phyloP scores from a whole-genome alignment of 164 flowering plant species.

The Akebia trifoliata region DNA sequence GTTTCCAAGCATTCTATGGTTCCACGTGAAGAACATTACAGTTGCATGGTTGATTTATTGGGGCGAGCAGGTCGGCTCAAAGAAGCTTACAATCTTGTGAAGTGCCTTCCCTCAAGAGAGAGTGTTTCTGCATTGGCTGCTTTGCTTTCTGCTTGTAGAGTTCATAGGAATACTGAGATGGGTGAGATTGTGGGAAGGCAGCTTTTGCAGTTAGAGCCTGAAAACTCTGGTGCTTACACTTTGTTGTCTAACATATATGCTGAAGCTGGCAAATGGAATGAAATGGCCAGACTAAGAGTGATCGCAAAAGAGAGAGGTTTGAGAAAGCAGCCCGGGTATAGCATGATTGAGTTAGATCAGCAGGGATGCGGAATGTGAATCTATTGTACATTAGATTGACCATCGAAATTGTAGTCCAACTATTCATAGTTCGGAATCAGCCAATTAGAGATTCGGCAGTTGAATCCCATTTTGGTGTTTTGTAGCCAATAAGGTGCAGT shows the following conservation, averaged over 20 bases:
- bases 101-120: slow-evolving; percentile 23
- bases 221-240: slow-evolving; percentile 32
- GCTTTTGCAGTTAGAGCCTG: slow-evolving; percentile 35
- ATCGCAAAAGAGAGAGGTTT: slow-evolving; percentile 30
- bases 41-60: slow-evolving; percentile 61
- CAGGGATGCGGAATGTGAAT: slow-evolving; percentile 11
- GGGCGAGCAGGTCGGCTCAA: slow-evolving; percentile 54
- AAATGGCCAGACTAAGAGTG: slow-evolving; percentile 31
- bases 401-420: background rate
- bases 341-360: slow-evolving; percentile 32
- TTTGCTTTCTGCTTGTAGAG: slow-evolving; percentile 54
- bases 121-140: slow-evolving; percentile 34
- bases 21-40: slow-evolving; percentile 52
- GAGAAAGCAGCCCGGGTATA: slow-evolving; percentile 40
- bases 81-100: slow-evolving; percentile 45
- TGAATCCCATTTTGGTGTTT: too few species aligned
- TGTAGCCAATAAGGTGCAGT: too few species aligned
- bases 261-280: slow-evolving; percentile 46
- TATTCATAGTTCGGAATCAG: background rate
- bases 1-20: slow-evolving; percentile 23
- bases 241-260: slow-evolving; percentile 42
- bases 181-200: slow-evolving; percentile 39
- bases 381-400: background rate
- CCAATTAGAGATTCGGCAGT: too few species aligned
- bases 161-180: slow-evolving; percentile 33